Base-by-base conservation (phyloP, 1,139 yeast genomes). In the Torulaspora pretoriensis region DNA sequence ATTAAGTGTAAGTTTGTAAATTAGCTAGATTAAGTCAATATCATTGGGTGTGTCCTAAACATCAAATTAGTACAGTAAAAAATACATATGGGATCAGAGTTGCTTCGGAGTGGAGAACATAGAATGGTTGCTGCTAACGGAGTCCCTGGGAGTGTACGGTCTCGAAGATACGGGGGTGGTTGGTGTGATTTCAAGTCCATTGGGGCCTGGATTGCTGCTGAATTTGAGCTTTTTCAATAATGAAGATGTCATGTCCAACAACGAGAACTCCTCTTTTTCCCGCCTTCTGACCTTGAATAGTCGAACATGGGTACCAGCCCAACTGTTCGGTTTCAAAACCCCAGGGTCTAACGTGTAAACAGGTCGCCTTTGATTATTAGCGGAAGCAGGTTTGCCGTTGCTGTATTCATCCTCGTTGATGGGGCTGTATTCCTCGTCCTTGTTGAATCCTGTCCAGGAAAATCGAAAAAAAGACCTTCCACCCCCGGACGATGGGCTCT, bases 291-390 rank as follows among this genome's bases (percentile, higher is more conserved):
- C 69, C 36, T 70, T 72, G 68, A 89, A 88, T 28, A 88, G 69
- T 51, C 65, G 74, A 35, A 88, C 71, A 13, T 69, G 59, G 0
- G 95, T 83, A 2, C 78, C 78, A 12, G 72, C 69, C 95, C 95
- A 90, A 22, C 75, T 70, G 47, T 78, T 63, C 2, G 65, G 51
- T 30, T 60, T 57, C 14, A 56, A 34, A 10, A 61, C 13, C 6
- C 57, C 60, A 5, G 49, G 36, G 38, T 59, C 59, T 1, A 56
- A 30, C 2, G 44, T 33, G 38, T 56, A 56, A 6, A 44, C 40
- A 7, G 48, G 45, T 8, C 50, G 43, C 23, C 45, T 36, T 17
- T 37, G 37, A 22, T 38, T 37, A 19, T 38, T 41, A 16, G 40
- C 14, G 8, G 47, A 43, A 12, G 43, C 16, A 5, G 38, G 12